Evolutionary conservation across 345 rosid genomes (phyloP), one percentile per base, ranked within the genome.

Genomic region (Bruguiera gymnorhiza): DNA sequence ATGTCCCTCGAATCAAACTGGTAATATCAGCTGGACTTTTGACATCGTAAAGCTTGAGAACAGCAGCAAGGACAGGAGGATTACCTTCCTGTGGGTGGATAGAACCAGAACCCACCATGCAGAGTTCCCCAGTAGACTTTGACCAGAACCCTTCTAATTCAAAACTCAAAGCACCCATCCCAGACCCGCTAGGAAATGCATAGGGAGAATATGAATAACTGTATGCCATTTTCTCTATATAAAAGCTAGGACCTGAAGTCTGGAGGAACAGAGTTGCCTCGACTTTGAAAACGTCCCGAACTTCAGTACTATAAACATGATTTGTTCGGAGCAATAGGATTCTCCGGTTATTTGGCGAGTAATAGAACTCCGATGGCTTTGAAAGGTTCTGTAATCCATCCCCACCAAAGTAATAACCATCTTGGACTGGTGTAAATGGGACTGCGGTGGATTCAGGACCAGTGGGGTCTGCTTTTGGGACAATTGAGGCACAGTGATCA

Each of bases 81-180:
- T 75, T 53, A 69, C 77, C 82, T 30, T 72, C 53, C 21, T 0
- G 24, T 0, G 75, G 62, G 60, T 34, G 2, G 16, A 62, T 64
- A 27, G 74, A 27, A 55, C 72, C 6, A 13, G 82, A 73, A 4
- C 85, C 85, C 43, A 76, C 76, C 80, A 82, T 82, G 63, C 85
- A 82, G 3, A 82, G 71, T 69, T 78, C 57, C 13, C 82, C 85
- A 0, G 52, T 46, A 20, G 64, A 54, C 15, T 5, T 43, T 24
- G 80, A 76, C 85, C 85, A 82, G 60, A 75, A 78, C 50, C 85
- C 85, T 67, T 78, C 13, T 9, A 82, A n/a, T 18, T 52, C 57
- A 43, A 82, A 78, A 8, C 63, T 67, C 56, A 70, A 29, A 64
- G 65, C 37, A 50, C 76, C 61, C 7, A 11, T 8, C 15, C n/a